Evolutionary conservation across 331 rosid genomes (phyloP), one percentile per base, ranked within the genome.

Genomic region (Quercus lobata): DNA sequence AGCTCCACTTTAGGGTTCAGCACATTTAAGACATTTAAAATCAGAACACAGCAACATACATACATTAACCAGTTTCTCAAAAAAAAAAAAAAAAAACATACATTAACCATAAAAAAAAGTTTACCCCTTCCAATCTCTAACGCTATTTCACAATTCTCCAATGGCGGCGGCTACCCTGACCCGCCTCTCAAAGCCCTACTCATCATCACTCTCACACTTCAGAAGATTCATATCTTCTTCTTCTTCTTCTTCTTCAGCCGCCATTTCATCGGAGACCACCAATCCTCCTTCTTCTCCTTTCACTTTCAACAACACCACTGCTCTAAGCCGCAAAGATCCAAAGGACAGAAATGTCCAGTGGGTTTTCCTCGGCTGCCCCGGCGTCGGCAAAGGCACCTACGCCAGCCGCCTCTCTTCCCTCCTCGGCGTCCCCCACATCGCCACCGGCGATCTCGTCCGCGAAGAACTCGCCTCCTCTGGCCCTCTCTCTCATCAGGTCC

Each of bases 361-460:
- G 97, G 94, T 95, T 10, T 95, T 95, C 76, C 77, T 91, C n/a
- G 99, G 98, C 1, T 90, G 92, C 29, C 97, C 99, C 32, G 97
- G 99, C 77, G 98, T 95, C 71, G 99, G 99, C 6, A 93, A 93
- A 85, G 99, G 99, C 10, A 95, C 99, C 16, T 93, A 93, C 72
- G 98, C 98, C 9, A 88, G 94, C 71, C 99, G 99, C 5, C 91
- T 93, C 41, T 95, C 81, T 72, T 88, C 77, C 41, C 93, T 91
- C 72, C 93, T 93, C 75, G 93, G 94, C 16, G 88, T 95, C 22
- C 98, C 99, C 63, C 97, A 91, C 86, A 88, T 95, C 80, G 97
- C 98, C 72, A 95, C 97, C 41, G 97, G 98, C 22, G 98, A 95
- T 87, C 99, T 95, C 21, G 98, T 95, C 80, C 97, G 99, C 58